phyloP scores from a whole-genome alignment of 495 filamentous ascomycete species.

The Xylaria grammica region DNA sequence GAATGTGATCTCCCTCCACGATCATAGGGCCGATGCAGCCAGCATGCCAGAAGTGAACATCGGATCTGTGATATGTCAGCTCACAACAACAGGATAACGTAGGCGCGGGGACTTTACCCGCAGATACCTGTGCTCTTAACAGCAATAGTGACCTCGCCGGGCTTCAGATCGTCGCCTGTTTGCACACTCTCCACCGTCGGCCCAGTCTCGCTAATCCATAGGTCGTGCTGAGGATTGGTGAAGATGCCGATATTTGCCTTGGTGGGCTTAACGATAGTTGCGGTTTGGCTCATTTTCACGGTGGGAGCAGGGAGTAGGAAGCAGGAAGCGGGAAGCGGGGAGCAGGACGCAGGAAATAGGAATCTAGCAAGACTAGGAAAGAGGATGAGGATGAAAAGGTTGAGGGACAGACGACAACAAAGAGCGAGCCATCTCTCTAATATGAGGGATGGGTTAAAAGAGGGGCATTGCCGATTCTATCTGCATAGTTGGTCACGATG shows the following conservation, averaged over 20 bases:
- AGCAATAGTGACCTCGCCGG: conserved; percentile 81
- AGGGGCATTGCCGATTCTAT: conserved; percentile 24
- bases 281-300: conserved; percentile 35
- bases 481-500: conserved; percentile 26
- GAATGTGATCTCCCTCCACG: conserved; percentile 81
- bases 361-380: background rate
- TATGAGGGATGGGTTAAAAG: conserved; percentile 15
- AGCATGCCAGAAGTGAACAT: conserved; percentile 95
- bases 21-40: conserved; percentile 96
- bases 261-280: conserved; percentile 37
- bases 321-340: too few species aligned
- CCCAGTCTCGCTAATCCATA: conserved; percentile 82
- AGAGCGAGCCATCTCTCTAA: conserved; percentile 14
- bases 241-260: conserved; percentile 95
- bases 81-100: conserved; percentile 32
- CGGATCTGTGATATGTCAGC: conserved; percentile 62
- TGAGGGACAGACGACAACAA: background rate
- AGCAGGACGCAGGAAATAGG: too few species aligned
- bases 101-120: conserved; percentile 60
- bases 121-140: conserved; percentile 94
- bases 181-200: conserved; percentile 78
- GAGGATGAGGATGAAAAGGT: conserved; percentile 9
- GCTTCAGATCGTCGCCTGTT: conserved; percentile 69
- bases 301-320: background rate
- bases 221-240: conserved; percentile 88